Base-by-base conservation (phyloP, 345 rosid species). In the Linum usitatissimum region DNA sequence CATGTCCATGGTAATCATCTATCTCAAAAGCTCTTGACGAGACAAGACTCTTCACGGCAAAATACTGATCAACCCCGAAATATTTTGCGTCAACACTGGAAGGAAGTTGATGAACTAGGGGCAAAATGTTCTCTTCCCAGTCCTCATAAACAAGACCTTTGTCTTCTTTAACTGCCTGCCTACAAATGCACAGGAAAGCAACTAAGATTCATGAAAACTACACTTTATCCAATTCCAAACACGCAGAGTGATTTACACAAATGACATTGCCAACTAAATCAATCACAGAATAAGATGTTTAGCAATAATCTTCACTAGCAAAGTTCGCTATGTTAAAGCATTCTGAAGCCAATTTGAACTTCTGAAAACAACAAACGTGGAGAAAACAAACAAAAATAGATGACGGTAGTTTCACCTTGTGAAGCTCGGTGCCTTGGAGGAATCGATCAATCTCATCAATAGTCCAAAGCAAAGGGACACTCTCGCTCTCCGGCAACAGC, bases 111-210 rank as follows among this genome's bases (percentile, higher is more conserved):
- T 82, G 67, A 57, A 79, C 18, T 13, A 91, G 84, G 21, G 98
- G 95, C 56, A 70, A 36, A 67, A 91, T 83, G 64, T 61, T 78
- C 63, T 88, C 90, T 67, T 85, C 68, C 92, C 95, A 88, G 70
- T 91, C 96, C 77, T 81, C 85, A 34, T 62, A 73, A 10, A 88
- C 72, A 63, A 88, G 86, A 75, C 45, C 69, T 68, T 82, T 86
- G 76, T 88, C 98, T 79, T 84, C 85, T 72, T 81, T 86, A 70
- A 88, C 78, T 6, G 72, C 71, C 95, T 88, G 90, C 86, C 88
- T 83, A 79, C 69, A 78, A 63, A 45, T 42, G 59, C 53, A 49
- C 23, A 60, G 42, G 31, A 42, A 3, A 17, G 9, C 60, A 0
- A 42, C 30, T 61, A 74, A 64, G 8, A 34, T 7, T 15, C 3